These are phyloP conservation scores for Fusarium protoensiforme DNA, from an alignment of 2,329 filamentous ascomycete species.

Conservation along the genomic window DNA sequence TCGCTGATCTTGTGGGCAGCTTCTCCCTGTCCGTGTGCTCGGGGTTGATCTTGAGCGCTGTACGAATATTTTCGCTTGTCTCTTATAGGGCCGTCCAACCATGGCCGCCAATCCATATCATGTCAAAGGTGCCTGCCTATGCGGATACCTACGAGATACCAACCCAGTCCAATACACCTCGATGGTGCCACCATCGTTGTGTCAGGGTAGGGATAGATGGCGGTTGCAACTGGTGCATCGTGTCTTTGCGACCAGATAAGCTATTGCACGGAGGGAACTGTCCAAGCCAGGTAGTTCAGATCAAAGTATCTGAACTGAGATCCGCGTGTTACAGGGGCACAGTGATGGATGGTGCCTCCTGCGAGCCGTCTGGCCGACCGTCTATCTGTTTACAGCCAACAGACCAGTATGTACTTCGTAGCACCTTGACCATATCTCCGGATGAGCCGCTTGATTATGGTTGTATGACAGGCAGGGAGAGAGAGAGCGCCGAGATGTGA, in stretches of 20 bases:
- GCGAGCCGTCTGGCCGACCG: not conserved
- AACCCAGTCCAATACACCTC: not conserved
- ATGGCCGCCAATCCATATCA: not conserved
- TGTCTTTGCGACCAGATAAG: not conserved
- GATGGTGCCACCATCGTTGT: not conserved
- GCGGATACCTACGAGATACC: not conserved
- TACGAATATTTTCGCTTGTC: not conserved
- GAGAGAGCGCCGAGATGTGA: not conserved
- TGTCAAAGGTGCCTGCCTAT: not conserved
- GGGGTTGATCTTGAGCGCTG: not conserved
- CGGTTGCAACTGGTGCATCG: not conserved
- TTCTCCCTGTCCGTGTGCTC: not conserved
- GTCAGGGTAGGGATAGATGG: not conserved
- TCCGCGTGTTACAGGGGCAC: not conserved
- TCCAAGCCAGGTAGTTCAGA: not conserved
- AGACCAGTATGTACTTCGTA: not conserved
- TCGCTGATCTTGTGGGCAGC: not conserved
- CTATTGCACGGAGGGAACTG: not conserved
- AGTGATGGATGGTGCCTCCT: not conserved
- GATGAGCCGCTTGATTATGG: not conserved
- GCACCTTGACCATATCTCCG: not conserved
- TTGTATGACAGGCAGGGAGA: not conserved
- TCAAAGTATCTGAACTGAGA: not conserved
- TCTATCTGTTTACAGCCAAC: not conserved
- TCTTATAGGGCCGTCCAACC: not conserved